A percentile compares a stretch with the other conserved stretches of the same genome.
Evolutionary conservation across 108 stramenopile species (phyloP).

Genomic region (Conticribra weissflogii): DNA sequence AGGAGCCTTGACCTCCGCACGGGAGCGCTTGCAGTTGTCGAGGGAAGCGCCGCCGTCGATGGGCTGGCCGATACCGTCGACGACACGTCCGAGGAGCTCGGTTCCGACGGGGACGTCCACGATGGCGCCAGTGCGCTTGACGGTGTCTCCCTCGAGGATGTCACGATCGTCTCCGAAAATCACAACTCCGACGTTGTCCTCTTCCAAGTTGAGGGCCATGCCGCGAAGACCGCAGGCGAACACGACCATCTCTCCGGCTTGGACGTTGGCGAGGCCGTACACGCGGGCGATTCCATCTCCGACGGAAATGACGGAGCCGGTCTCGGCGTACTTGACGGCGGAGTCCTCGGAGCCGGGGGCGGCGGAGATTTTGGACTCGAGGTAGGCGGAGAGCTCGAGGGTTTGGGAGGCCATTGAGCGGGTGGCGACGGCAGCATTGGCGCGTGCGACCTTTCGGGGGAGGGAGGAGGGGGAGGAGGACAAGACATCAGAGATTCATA

Average conservation of each 20-base stretch:
- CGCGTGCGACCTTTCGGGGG: conserved; percentile 59
- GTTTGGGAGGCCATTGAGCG: conserved; percentile 92
- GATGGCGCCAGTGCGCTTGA: conserved; percentile 99
- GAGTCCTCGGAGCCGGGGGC: conserved; percentile 84
- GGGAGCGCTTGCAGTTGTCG: conserved; percentile 93
- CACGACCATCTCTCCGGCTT: conserved; percentile 99
- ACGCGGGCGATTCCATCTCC: conserved; percentile 99
- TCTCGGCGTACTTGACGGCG: conserved; percentile 93
- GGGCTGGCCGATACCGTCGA: conserved; percentile 98
- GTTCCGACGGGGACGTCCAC: conserved; percentile 99
- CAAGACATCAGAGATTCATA: not conserved
- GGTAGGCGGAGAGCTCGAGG: conserved; percentile 96
- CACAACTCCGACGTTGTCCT: conserved; percentile 99
- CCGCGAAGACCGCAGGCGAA: conserved; percentile 95
- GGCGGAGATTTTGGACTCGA: conserved; percentile 94
- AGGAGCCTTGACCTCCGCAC: conserved; percentile 99
- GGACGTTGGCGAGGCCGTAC: conserved; percentile 99
- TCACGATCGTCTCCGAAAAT: conserved; percentile 99
- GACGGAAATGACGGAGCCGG: conserved; percentile 98
- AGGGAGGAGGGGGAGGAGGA: not conserved
- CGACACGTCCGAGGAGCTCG: conserved; percentile 98
- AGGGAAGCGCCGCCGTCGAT: conserved; percentile 96
- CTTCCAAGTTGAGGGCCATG: conserved; percentile 99
- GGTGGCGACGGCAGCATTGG: conserved; percentile 43
- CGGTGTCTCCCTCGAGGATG: conserved; percentile 98